phyloP scores from a whole-genome alignment of 176 grass and related monocot genomes.

The Bothriochloa decipiens region DNA sequence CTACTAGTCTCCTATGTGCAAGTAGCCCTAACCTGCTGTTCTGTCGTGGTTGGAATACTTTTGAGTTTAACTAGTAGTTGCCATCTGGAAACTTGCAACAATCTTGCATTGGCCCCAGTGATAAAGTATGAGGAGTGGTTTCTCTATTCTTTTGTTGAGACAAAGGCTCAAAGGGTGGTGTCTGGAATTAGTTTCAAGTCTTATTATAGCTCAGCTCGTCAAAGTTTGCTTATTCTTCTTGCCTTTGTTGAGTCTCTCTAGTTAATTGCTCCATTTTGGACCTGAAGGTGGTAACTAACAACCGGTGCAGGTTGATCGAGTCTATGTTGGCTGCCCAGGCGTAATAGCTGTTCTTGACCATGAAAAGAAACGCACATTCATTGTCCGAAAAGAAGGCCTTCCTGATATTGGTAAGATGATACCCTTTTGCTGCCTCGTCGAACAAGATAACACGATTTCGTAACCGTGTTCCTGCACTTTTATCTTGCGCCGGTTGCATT shows the following conservation, averaged over 20 bases:
- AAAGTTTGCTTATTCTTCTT: neutral
- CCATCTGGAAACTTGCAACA: neutral
- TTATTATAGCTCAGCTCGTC: neutral
- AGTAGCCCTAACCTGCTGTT: neutral
- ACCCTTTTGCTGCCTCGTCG: neutral
- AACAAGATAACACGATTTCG: neutral
- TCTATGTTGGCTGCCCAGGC: slow-evolving; percentile 74
- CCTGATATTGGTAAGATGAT: slow-evolving; percentile 74
- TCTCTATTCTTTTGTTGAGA: neutral
- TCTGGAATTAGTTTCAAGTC: slow-evolving; percentile 1
- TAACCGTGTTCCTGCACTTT: neutral
- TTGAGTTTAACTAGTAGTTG: slow-evolving; percentile 1
- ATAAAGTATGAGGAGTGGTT: neutral
- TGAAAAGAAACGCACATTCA: slow-evolving; percentile 83
- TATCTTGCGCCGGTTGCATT: neutral
- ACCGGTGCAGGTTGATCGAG: slow-evolving; percentile 71
- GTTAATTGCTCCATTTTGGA: neutral
- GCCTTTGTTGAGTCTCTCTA: neutral
- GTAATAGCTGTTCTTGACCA: slow-evolving; percentile 91
- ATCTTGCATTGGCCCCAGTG: neutral
- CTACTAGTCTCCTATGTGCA: neutral
- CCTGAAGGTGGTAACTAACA: neutral
- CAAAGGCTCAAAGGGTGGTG: neutral
- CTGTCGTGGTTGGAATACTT: neutral
- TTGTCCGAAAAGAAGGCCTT: slow-evolving; percentile 83